These are phyloP conservation scores for Eleusine coracana DNA, from an alignment of 176 grass and related monocot species.

Conservation along the genomic window DNA sequence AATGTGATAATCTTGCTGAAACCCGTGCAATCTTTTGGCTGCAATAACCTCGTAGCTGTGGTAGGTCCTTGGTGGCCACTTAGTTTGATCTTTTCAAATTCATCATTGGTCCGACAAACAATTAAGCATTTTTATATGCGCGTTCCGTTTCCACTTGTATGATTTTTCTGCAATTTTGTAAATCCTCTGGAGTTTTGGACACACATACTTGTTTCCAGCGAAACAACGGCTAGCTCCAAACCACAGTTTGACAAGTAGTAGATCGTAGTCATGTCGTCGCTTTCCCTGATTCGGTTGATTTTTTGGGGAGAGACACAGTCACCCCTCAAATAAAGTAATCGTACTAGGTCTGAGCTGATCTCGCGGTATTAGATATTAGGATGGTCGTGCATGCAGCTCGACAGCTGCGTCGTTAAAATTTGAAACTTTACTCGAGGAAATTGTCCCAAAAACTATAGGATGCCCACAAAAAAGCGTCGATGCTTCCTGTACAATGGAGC, in stretches of 20 bases:
- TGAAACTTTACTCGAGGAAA: background rate
- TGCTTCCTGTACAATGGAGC: background rate
- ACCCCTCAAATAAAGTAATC: background rate
- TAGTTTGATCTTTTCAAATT: constrained; percentile 30
- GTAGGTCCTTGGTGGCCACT: constrained; percentile 4
- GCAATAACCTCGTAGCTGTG: background rate
- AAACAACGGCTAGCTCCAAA: constrained; percentile 28
- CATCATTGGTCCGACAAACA: background rate
- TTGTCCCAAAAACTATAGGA: no score
- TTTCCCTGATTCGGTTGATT: background rate
- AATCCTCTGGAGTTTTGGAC: background rate
- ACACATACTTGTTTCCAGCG: constrained; percentile 21
- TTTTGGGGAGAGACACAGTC: background rate
- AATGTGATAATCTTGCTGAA: constrained; percentile 21
- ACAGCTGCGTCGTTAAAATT: background rate
- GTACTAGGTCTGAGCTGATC: background rate
- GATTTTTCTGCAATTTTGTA: background rate
- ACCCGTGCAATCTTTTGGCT: background rate
- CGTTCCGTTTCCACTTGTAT: constrained; percentile 20
- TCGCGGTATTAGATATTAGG: background rate
- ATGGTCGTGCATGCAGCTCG: background rate
- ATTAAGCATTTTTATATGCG: background rate
- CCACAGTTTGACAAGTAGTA: constrained; percentile 13
- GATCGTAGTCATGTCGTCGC: background rate
- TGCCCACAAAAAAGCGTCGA: background rate